These are phyloP conservation scores for Dysphania ambrosioides DNA, from an alignment of 148 eudicot species.

Conservation along the genomic window DNA sequence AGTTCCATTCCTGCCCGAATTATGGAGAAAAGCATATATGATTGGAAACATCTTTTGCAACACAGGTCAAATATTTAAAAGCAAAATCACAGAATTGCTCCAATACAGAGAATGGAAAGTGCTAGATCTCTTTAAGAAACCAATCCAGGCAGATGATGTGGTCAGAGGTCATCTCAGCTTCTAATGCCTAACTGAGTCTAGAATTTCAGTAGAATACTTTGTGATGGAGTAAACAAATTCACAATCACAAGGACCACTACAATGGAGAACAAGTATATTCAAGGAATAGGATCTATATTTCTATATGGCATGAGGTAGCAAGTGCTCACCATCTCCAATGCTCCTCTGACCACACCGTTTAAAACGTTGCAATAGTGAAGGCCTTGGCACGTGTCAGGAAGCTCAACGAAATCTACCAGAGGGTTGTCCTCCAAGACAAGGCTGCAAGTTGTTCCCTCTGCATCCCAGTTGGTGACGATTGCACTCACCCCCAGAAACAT, in stretches of 20 bases:
- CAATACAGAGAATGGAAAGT: not conserved
- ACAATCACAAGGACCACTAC: not conserved
- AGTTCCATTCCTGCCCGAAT: too few relatives aligned
- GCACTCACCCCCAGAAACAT: slow-evolving; percentile 94
- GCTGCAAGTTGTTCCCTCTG: slow-evolving; percentile 92
- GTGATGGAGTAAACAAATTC: not conserved
- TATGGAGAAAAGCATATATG: too few relatives aligned
- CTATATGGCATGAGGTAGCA: not conserved
- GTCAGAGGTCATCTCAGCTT: not conserved
- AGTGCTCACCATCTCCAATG: slow-evolving; percentile 83
- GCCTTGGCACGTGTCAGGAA: slow-evolving; percentile 94
- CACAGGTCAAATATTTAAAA: too few relatives aligned
- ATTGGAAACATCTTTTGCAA: not conserved
- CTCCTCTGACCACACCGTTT: slow-evolving; percentile 92
- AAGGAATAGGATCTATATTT: not conserved
- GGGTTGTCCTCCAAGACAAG: slow-evolving; percentile 93
- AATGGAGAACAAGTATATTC: not conserved
- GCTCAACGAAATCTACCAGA: slow-evolving; percentile 94
- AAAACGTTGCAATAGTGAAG: slow-evolving; percentile 88
- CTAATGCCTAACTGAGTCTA: not conserved
- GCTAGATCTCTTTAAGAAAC: not conserved
- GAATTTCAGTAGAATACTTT: not conserved
- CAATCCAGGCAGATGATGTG: not conserved
- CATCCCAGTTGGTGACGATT: slow-evolving; percentile 82
- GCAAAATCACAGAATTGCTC: not conserved